Evolutionary conservation across 371 early-diverging fungal genomes (phyloP), one percentile per base, ranked within the genome.

Genomic region (Haplosporangium sp.): DNA sequence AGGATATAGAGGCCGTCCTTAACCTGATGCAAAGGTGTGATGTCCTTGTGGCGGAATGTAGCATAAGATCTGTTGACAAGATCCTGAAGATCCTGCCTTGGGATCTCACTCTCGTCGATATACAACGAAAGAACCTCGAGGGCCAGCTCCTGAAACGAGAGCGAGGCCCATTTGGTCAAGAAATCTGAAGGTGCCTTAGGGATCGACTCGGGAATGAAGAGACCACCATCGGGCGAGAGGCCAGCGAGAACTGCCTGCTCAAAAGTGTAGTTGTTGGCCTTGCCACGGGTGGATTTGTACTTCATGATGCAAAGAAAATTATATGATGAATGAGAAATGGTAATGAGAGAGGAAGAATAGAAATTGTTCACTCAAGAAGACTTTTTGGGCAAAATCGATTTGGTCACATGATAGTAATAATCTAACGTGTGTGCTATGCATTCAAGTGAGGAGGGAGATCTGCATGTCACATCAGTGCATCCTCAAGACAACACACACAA

Each of bases 181-280:
- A 73, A 63, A 45, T 75, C 81, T 13, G 68, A 69, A 40, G 83
- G 73, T 43, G 95, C 83, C 8, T 69, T 42, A 12, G 99, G 98
- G 59, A 98, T 92, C 37, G 81, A 70, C 68, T 92, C 84, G 47
- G 99, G 99, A 66, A 98, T 94, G 84, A 93, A 98, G 50, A 98
- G 90, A 52, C 99, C 98, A 54, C 99, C 99, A 82, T 98, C 98
- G 48, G 95, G 90, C 0, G 96, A 93, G 37, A 98, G 91, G 43
- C 99, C 99, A 42, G 91, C 87, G 73, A 98, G 89, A 37, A 98
- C 96, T 37, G 95, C 95, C 67, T 93, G 91, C 83, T 96, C 96
- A 70, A 98, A 97, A 43, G 93, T 83, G 64, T 90, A 88, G 67
- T 90, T 87, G 38, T 83, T 82, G 53, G 85, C 90, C 71, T 90